These are phyloP conservation scores for Coniferiporia weirii DNA, from an alignment of 1,284 basidiomycete species.

Conservation along the genomic window DNA sequence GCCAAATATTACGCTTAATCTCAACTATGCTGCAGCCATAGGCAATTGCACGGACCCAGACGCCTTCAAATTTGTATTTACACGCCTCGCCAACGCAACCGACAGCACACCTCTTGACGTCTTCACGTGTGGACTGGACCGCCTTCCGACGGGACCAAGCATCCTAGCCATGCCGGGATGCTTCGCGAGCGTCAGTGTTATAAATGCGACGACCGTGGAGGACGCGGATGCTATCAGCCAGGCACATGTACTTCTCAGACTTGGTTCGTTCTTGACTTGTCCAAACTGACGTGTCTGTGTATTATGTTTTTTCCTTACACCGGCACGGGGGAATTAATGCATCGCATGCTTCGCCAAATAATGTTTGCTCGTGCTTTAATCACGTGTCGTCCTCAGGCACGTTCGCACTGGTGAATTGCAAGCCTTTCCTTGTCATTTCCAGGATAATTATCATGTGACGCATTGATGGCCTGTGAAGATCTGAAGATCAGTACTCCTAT, in stretches of 20 bases:
- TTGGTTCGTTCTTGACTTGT: constrained; percentile 31
- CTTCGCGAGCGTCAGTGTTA: constrained; percentile 43
- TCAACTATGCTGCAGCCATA: constrained; percentile 43
- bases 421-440: no score
- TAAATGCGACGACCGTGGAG: constrained; percentile 38
- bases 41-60: constrained; percentile 32
- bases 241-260: constrained; percentile 32
- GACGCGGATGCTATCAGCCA: constrained; percentile 40
- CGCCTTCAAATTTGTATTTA: constrained; percentile 41
- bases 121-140: constrained; percentile 36
- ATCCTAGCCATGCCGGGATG: constrained; percentile 34
- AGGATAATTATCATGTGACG: no score
- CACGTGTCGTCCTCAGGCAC: no score
- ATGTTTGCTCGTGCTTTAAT: no score
- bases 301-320: background rate
- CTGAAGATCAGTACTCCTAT: no score
- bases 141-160: constrained; percentile 37
- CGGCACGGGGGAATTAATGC: background rate
- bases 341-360: no score
- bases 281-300: background rate
- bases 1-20: constrained; percentile 38
- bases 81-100: constrained; percentile 29
- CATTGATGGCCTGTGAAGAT: no score
- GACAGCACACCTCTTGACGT: constrained; percentile 29
- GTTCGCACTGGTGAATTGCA: no score